phyloP scores from a whole-genome alignment of 2,329 filamentous ascomycete genomes.

The Metarhizium sp. region DNA sequence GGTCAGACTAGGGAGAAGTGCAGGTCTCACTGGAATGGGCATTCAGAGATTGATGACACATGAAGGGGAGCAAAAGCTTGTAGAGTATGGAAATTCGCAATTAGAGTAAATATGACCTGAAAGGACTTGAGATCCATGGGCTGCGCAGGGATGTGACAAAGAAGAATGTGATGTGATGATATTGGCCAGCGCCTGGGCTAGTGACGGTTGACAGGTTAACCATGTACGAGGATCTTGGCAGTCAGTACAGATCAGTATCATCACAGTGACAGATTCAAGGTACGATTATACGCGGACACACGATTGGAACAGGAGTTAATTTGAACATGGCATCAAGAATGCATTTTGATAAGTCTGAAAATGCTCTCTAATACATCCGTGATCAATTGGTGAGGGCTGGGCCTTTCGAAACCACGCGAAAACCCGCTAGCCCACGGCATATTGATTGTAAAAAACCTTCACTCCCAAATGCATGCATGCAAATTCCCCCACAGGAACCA shows the following conservation, averaged over 20 bases:
- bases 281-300: neutral
- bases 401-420: constrained; percentile 13
- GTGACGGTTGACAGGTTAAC: too few relatives aligned
- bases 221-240: too few relatives aligned
- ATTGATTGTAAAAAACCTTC: constrained; percentile 14
- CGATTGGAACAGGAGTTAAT: neutral
- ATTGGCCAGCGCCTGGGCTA: too few relatives aligned
- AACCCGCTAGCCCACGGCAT: constrained; percentile 16
- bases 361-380: constrained; percentile 31
- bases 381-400: constrained; percentile 5
- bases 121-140: neutral
- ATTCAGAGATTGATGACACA: constrained; percentile 5
- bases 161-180: too few relatives aligned
- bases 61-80: constrained; percentile 8
- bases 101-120: neutral
- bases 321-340: constrained; percentile 14
- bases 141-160: constrained; percentile 5
- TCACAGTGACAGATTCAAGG: too few relatives aligned
- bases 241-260: too few relatives aligned
- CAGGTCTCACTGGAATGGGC: constrained; percentile 18
- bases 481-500: constrained; percentile 22
- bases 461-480: constrained; percentile 21
- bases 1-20: constrained; percentile 19
- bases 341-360: constrained; percentile 22
- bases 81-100: constrained; percentile 3